Base-by-base conservation (phyloP, 257 asterid species). In the Fraxinus quadrangulata region DNA sequence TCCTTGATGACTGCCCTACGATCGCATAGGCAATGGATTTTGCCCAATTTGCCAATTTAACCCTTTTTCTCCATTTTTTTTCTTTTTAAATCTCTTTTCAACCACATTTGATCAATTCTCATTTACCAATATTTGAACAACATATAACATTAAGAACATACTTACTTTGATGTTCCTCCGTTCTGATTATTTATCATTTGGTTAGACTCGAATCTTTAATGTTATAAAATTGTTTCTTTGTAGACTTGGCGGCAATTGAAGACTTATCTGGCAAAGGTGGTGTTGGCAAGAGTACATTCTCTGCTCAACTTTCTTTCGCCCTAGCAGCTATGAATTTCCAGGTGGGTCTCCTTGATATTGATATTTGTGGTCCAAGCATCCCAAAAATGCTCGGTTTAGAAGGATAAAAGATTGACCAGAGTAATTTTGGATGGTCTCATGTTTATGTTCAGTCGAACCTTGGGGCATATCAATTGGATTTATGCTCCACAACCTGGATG, bases 261-360 rank as follows among this genome's bases (percentile, higher is more conserved):
- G 97, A 92, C 61, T 75, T 92, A 13, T 94, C 98, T 14, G 97
- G 98, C 34, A 92, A 94, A 74, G 97, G 98, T 47, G 97, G 98
- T 67, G 98, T 94, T 51, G 97, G 98, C 74, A 94, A 94, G 94
- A 94, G 98, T 77, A 94, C 98, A 8, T 86, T 94, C 85, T 89
- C 97, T 0, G 96, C 97, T 37, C 98, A 92, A 80, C 95, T 94
- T 75, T 84, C 98, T 28, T 92, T 86, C 71, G 93, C 94, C 37
- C 85, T 94, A 13, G 97, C 96, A 7, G 87, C 89, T 47, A 94
- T 84, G 98, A 91, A 88, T 84, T 94, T 87, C 82, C 91, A 88
- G 79, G 98, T 92, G 2, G 96, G 97, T 81, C 94, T 94, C 24
- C 98, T 94, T 23, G 98, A 94, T 71, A 87, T 94, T n/a, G 97